Evolutionary conservation across 805 yeast species (phyloP), one percentile per base, ranked within the genome.

Genomic region (Cyberlindnera nakhonratchasimensis): DNA sequence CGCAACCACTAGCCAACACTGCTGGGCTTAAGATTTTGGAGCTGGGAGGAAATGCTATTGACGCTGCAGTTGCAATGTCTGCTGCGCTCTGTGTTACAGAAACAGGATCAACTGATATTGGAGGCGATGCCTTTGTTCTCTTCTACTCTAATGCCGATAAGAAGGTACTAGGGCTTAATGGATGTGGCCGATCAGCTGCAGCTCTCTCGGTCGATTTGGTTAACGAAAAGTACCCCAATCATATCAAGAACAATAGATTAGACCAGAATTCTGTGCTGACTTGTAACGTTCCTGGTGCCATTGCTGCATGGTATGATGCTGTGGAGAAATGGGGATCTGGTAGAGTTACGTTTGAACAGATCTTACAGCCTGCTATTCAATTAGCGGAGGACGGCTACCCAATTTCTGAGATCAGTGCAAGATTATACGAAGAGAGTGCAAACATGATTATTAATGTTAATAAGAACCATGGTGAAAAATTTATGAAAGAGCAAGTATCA

Each of bases 231-330:
- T 40, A 47, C 29, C 66, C 71, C 14, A 64, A 68, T 17, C 75
- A 75, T 14, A 63, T 74, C 30, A 59, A 67, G 9, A 67, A 76
- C 29, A 62, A 65, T 21, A 70, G 87, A 54, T 65, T 84, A 23
- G 77, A 77, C 0, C 53, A 53, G 11, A 64, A 65, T 23, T 80
- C 86, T 2, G 73, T 79, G 3, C 77, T 77, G 44, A 63, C 82
- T 0, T 76, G 81, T 7, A 81, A 80, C 39, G 89, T 85, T 5
- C 93, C 93, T 0, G 95, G 95, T 5, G 82, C 87, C 2, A 71
- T 84, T 36, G 86, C 87, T 6, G 91, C 87, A 0, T 86, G 93
- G 93, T 58, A 71, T 34, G 93, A 85, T 59, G 75, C 86, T 3
- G 64, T 74, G 29, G 79, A 76, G 31, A 66, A 62, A 45, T 85